These are phyloP conservation scores for Cadophora sp. DNA, from an alignment of 2,329 filamentous ascomycete species.

Conservation along the genomic window DNA sequence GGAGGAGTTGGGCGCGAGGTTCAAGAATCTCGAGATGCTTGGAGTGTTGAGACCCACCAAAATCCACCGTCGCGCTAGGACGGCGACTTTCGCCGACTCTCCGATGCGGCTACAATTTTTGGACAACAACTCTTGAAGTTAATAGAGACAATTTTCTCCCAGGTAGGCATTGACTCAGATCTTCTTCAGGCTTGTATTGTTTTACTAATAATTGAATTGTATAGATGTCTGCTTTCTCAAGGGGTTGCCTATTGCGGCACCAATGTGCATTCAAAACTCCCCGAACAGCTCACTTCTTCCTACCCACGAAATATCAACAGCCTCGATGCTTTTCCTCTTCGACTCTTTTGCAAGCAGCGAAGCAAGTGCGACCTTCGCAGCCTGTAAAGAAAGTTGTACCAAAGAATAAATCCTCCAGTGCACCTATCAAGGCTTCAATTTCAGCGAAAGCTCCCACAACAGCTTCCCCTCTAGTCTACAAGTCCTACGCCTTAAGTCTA, in stretches of 20 bases:
- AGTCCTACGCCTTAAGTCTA: constrained; percentile 59
- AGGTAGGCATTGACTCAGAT: constrained; percentile 25
- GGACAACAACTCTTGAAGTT: constrained; percentile 17
- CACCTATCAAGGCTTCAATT: constrained; percentile 12
- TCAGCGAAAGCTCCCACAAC: not conserved
- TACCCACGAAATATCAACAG: constrained; percentile 25
- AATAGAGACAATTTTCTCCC: constrained; percentile 13
- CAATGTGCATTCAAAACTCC: constrained; percentile 27
- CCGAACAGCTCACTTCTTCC: constrained; percentile 26
- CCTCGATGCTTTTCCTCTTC: constrained; percentile 35
- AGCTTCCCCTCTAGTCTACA: constrained; percentile 40
- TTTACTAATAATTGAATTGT: constrained; percentile 24
- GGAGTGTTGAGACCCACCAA: constrained; percentile 36
- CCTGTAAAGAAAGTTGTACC: constrained; percentile 17
- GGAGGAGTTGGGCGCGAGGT: constrained; percentile 21
- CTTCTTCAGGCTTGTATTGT: not conserved
- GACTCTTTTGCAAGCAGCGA: constrained; percentile 32
- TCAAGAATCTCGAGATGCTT: constrained; percentile 30
- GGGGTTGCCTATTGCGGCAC: constrained; percentile 40
- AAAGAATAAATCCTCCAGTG: constrained; percentile 14
- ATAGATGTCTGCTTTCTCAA: constrained; percentile 48
- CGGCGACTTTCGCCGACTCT: constrained; percentile 32
- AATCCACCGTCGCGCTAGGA: constrained; percentile 27
- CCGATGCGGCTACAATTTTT: constrained; percentile 32
- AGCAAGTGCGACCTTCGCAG: constrained; percentile 20